These are phyloP conservation scores for Clitopilus hobsonii DNA, from an alignment of 768 basidiomycete species.

Conservation along the genomic window DNA sequence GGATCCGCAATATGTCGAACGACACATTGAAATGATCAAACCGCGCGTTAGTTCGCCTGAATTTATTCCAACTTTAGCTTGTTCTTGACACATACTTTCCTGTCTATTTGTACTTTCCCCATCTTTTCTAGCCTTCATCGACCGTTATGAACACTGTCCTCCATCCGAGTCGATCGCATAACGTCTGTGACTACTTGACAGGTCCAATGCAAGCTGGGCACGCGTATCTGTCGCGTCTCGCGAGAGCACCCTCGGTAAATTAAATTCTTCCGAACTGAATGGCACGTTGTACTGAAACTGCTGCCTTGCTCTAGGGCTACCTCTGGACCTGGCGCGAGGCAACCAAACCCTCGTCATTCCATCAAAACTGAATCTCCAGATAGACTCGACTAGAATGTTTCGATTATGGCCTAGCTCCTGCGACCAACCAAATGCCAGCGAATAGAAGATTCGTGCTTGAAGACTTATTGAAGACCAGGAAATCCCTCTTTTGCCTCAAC, in stretches of 20 bases:
- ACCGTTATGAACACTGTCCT: not conserved
- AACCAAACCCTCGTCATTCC: not conserved
- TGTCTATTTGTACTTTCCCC: not conserved
- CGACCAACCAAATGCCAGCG: too few relatives aligned
- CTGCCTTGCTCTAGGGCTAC: not conserved
- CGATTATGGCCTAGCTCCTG: too few relatives aligned
- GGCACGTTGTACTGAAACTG: not conserved
- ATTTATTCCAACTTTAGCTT: not conserved
- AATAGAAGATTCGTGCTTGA: not conserved
- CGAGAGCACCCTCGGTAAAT: conserved; percentile 1
- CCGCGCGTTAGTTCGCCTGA: not conserved
- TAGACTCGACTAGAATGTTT: too few relatives aligned
- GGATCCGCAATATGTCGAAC: not conserved
- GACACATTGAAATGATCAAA: conserved; percentile 1
- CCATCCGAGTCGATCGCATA: not conserved
- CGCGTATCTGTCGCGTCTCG: not conserved
- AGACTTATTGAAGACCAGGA: too few relatives aligned
- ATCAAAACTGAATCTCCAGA: not conserved
- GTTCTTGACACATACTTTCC: not conserved
- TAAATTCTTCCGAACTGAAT: not conserved
- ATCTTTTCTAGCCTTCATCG: not conserved
- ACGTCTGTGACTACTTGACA: not conserved
- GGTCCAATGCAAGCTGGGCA: not conserved
- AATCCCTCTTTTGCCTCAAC: not conserved
- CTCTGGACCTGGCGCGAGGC: not conserved